phyloP scores from a whole-genome alignment of 129 eudicot genomes.

The Silybum marianum region DNA sequence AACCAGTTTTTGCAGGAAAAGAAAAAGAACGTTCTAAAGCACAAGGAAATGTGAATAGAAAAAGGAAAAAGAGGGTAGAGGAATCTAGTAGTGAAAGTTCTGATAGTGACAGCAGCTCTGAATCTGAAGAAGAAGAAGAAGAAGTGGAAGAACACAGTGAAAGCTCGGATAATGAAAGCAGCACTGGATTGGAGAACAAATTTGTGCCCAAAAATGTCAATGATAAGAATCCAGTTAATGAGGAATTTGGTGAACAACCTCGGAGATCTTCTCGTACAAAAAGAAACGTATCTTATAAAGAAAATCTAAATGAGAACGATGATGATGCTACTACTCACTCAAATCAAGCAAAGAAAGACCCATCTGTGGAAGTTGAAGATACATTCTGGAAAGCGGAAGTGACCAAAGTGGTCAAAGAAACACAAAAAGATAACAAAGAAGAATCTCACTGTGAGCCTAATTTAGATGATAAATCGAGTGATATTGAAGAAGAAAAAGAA shows the following conservation, averaged over 20 bases:
- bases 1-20: conserved; percentile 19
- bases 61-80: conserved; percentile 45
- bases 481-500: conserved; percentile 28
- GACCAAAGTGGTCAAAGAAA: conserved; percentile 16
- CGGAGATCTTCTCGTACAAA: conserved; percentile 59
- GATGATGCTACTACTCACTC: conserved; percentile 31
- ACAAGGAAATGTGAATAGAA: conserved; percentile 28
- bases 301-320: conserved; percentile 39
- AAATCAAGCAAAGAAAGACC: conserved; percentile 19
- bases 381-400: conserved; percentile 30
- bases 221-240: conserved; percentile 4
- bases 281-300: conserved; percentile 58
- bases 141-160: conserved; percentile 38
- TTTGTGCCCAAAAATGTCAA: conserved; percentile 25
- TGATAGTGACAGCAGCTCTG: conserved; percentile 33
- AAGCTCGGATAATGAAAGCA: conserved; percentile 26
- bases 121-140: conserved; percentile 35
- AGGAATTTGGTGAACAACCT: conserved; percentile 39
- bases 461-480: conserved; percentile 22
- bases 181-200: conserved; percentile 38
- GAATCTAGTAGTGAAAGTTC: conserved; percentile 48
- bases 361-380: conserved; percentile 15
- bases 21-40: conserved; percentile 27
- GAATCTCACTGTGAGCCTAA: neutral
- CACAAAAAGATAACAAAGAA: conserved; percentile 1